A percentile compares a stretch with the other conserved stretches of the same genome.
phyloP scores from a whole-genome alignment of 805 yeast genomes.

The Cyberlindnera maritima region DNA sequence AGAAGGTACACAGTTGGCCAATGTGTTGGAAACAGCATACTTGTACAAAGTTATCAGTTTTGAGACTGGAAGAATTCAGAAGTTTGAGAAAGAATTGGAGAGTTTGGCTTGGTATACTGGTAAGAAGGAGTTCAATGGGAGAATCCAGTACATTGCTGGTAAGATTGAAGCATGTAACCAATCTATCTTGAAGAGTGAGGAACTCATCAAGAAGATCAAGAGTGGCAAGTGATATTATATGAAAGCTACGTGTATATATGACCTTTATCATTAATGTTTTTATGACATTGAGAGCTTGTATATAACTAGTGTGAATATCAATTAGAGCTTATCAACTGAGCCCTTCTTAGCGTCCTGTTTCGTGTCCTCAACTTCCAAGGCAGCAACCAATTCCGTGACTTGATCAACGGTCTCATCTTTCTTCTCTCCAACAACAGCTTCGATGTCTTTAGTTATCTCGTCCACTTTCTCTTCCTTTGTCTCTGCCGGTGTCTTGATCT shows the following conservation, averaged over 20 bases:
- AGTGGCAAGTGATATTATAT: not conserved
- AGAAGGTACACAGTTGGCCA: conserved; percentile 49
- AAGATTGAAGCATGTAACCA: conserved; percentile 64
- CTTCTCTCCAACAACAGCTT: conserved; percentile 23
- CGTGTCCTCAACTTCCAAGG: conserved; percentile 4
- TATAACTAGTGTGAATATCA: too few relatives aligned
- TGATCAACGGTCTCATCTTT: conserved; percentile 2
- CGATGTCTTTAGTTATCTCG: conserved; percentile 27
- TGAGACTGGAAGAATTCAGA: conserved; percentile 60
- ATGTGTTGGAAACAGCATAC: conserved; percentile 63
- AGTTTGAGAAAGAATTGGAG: conserved; percentile 70
- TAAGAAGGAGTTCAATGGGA: conserved; percentile 51
- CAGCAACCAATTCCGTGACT: not conserved
- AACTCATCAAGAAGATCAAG: conserved; percentile 32
- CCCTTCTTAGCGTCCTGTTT: not conserved
- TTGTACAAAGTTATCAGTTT: conserved; percentile 49
- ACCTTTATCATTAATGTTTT: not conserved
- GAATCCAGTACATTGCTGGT: conserved; percentile 63
- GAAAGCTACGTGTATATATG: not conserved
- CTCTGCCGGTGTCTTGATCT: not conserved
- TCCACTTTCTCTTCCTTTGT: conserved; percentile 25
- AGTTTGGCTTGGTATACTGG: conserved; percentile 50
- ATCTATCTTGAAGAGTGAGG: conserved; percentile 48
- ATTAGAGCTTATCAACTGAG: not conserved
- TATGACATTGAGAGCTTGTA: too few relatives aligned